phyloP scores from a whole-genome alignment of 1,284 basidiomycete species.

The Leccinum fallax region DNA sequence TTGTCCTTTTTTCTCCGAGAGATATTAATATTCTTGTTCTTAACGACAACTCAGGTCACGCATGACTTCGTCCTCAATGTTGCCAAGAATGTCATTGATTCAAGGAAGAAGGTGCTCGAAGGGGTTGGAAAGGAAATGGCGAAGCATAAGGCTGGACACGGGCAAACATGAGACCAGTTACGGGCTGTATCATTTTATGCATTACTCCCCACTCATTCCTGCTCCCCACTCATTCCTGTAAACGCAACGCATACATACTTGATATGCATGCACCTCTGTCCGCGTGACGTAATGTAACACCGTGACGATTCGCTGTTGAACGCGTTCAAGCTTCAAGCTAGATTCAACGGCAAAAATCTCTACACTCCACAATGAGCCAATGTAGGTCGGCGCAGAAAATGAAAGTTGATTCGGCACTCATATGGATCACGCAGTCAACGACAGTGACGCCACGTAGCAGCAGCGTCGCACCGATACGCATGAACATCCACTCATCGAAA shows the following conservation, averaged over 20 bases:
- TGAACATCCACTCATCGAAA: too few relatives aligned
- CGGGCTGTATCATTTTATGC: constrained; percentile 4
- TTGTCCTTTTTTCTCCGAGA: constrained; percentile 14
- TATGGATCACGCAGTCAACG: constrained; percentile 23
- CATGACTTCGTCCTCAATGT: constrained; percentile 63
- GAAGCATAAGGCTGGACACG: constrained; percentile 53
- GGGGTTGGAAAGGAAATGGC: constrained; percentile 68
- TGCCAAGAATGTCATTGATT: constrained; percentile 65
- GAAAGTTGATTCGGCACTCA: constrained; percentile 2
- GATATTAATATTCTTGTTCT: neutral
- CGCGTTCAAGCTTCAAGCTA: constrained; percentile 13
- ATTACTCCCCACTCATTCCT: constrained; percentile 25
- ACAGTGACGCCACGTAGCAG: constrained; percentile 26
- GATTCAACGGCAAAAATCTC: too few relatives aligned
- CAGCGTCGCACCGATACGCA: too few relatives aligned
- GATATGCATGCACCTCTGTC: neutral
- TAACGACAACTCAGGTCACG: constrained; percentile 49
- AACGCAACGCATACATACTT: constrained; percentile 11
- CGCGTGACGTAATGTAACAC: constrained; percentile 20
- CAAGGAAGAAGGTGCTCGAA: constrained; percentile 70
- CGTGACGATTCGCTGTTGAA: constrained; percentile 26
- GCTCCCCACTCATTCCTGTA: constrained; percentile 22
- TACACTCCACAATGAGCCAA: constrained; percentile 41
- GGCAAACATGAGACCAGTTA: constrained; percentile 22
- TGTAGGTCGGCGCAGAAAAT: constrained; percentile 32